These are phyloP conservation scores for Oropetium thomaeum DNA, from an alignment of 176 grass and related monocot genomes.

Conservation along the genomic window DNA sequence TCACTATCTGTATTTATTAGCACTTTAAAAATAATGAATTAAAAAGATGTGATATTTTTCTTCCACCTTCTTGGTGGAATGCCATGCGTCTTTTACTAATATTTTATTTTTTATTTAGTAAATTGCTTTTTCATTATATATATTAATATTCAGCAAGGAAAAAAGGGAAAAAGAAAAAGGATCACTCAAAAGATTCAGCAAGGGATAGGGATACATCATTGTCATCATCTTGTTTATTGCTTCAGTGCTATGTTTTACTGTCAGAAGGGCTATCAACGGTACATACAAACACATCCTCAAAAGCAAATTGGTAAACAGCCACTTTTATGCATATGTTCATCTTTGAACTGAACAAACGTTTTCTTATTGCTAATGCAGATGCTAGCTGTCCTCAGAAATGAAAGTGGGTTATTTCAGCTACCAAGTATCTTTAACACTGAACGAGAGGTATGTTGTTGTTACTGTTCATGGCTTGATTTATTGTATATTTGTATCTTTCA, in stretches of 20 bases:
- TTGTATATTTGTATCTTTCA: neutral
- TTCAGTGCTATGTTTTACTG: constrained; percentile 85
- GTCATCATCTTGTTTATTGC: constrained; percentile 70
- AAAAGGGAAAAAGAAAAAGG: constrained; percentile 96
- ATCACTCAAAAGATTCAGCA: constrained; percentile 57
- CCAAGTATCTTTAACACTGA: constrained; percentile 81
- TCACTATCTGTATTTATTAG: neutral
- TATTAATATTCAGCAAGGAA: constrained; percentile 54
- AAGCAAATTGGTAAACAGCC: neutral
- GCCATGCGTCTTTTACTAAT: constrained; percentile 7
- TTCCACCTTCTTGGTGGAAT: neutral
- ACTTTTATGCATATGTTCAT: neutral
- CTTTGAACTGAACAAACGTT: constrained; percentile 20
- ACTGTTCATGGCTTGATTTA: constrained; percentile 4
- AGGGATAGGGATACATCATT: constrained; percentile 66
- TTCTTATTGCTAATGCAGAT: constrained; percentile 49
- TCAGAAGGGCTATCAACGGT: constrained; percentile 98
- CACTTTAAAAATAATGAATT: neutral
- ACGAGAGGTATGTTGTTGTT: constrained; percentile 62
- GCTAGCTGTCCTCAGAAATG: constrained; percentile 73
- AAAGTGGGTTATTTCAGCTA: constrained; percentile 67
- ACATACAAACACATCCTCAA: neutral
- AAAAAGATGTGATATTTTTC: constrained; percentile 1
- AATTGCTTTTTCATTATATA: neutral
- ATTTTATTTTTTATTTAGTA: constrained; percentile 21